phyloP scores from a whole-genome alignment of 148 eudicot genomes.

The Euryodendron excelsum region DNA sequence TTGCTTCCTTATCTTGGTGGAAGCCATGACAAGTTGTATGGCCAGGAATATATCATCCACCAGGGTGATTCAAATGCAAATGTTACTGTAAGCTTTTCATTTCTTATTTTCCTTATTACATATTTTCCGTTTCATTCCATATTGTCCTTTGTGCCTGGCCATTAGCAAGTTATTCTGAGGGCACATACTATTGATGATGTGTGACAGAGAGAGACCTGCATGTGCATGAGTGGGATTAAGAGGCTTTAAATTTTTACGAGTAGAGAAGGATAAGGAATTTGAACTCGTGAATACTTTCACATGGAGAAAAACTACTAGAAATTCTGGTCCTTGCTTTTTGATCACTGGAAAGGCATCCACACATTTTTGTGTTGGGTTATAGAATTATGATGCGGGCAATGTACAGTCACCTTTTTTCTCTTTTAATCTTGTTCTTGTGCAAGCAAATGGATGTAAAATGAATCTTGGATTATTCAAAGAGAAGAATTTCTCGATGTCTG shows the following conservation, averaged over 20 bases:
- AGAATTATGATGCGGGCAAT: background rate
- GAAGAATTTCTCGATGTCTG: background rate
- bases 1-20: conserved; percentile 73
- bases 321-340: background rate
- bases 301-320: background rate
- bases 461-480: background rate
- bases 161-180: background rate
- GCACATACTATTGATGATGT: background rate
- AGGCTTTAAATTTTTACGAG: too few species aligned
- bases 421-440: background rate
- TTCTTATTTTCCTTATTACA: background rate
- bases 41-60: conserved; percentile 49
- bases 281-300: background rate
- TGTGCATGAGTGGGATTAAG: too few species aligned
- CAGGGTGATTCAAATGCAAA: conserved; percentile 58
- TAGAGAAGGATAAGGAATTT: background rate
- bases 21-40: conserved; percentile 73
- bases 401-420: background rate
- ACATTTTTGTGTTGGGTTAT: background rate
- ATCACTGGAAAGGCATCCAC: background rate
- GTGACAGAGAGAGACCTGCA: too few species aligned
- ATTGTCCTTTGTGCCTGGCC: background rate
- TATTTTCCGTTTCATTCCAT: background rate
- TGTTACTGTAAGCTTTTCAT: conserved; percentile 72
- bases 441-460: background rate